A percentile compares a stretch with the other conserved stretches of the same genome.
These are phyloP conservation scores for Fraxinus platypoda DNA, from an alignment of 305 asterid species.

Conservation along the genomic window DNA sequence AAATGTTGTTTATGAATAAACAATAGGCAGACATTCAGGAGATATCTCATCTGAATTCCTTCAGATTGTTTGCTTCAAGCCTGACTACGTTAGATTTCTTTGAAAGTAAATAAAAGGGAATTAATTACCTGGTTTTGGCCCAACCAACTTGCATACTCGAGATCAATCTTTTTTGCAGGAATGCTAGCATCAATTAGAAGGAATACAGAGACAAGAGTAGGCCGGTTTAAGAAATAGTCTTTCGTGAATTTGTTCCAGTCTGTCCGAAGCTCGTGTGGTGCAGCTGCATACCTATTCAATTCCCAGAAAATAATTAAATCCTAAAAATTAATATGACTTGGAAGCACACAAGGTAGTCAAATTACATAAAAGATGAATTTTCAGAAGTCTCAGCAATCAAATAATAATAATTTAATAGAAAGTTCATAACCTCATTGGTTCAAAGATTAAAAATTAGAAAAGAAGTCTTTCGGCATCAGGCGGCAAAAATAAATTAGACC, in stretches of 20 bases:
- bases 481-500: neutral
- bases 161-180: slow-evolving; percentile 83
- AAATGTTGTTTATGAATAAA: neutral
- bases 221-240: slow-evolving; percentile 83
- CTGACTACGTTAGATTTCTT: neutral
- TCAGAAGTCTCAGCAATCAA: neutral
- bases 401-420: neutral
- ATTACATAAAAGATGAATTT: neutral
- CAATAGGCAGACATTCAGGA: neutral
- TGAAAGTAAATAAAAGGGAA: neutral
- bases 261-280: slow-evolving; percentile 83
- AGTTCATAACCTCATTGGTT: neutral
- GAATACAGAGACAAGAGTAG: slow-evolving; percentile 87
- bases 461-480: neutral
- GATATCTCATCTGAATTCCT: neutral
- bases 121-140: slow-evolving; percentile 73
- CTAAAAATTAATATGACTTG: neutral
- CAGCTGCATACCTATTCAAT: slow-evolving; percentile 72
- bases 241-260: slow-evolving; percentile 94
- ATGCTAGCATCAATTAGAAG: slow-evolving; percentile 96
- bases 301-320: neutral
- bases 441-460: neutral
- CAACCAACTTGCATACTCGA: slow-evolving; percentile 93
- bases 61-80: neutral
- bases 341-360: neutral